Evolutionary conservation across 306 rosid species (phyloP).

Genomic region (Arachis stenosperma): DNA sequence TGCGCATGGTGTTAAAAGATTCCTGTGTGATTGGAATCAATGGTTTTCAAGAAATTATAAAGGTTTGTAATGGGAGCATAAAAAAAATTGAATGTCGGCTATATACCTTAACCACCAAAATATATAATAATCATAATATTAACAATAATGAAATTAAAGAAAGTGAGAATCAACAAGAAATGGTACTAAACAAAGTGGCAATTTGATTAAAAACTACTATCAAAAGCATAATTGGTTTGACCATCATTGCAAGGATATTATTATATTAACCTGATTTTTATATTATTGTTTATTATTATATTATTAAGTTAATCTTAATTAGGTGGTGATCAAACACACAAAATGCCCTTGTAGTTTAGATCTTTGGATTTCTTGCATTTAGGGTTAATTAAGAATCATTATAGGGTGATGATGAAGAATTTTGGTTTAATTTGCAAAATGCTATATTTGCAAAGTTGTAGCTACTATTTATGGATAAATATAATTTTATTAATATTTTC

Average conservation of each 20-base stretch:
- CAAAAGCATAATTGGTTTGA: constrained; percentile 55
- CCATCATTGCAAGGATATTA: constrained; percentile 47
- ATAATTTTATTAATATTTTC: not conserved
- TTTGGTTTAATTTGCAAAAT: not conserved
- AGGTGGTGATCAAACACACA: constrained; percentile 30
- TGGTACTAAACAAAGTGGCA: constrained; percentile 35
- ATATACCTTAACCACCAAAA: constrained; percentile 53
- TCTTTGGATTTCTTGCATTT: constrained; percentile 27
- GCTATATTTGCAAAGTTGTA: not conserved
- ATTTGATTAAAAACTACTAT: constrained; percentile 37
- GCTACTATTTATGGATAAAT: not conserved
- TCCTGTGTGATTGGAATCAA: constrained; percentile 24
- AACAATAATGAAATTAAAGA: not conserved
- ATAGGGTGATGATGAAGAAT: constrained; percentile 24
- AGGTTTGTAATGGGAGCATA: constrained; percentile 46
- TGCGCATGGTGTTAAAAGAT: constrained; percentile 46
- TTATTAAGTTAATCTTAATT: constrained; percentile 33
- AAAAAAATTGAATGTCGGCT: constrained; percentile 56
- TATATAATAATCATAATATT: constrained; percentile 25
- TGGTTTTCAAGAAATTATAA: constrained; percentile 34
- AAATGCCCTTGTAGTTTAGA: constrained; percentile 17
- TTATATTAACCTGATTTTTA: constrained; percentile 32
- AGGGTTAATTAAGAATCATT: constrained; percentile 43
- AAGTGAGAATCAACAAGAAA: constrained; percentile 44
- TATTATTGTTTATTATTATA: constrained; percentile 6